phyloP scores from a whole-genome alignment of 495 filamentous ascomycete species.

The Aspergillus bridgeri region DNA sequence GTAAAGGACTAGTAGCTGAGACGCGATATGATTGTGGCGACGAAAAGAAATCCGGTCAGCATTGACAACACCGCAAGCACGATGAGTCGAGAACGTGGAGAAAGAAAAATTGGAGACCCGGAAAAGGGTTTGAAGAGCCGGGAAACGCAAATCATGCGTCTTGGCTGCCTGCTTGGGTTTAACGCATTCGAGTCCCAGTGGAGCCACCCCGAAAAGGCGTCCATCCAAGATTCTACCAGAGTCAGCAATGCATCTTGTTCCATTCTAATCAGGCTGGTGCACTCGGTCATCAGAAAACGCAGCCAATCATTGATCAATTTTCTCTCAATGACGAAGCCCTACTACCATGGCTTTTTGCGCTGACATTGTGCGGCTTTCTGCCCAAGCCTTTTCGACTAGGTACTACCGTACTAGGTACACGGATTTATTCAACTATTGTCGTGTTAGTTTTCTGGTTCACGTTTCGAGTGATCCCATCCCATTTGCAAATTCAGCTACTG shows the following conservation, averaged over 20 bases:
- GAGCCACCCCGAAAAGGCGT: background rate
- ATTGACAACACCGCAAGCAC: background rate
- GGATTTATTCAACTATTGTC: background rate
- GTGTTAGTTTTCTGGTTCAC: too few relatives aligned
- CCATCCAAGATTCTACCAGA: background rate
- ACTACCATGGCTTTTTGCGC: background rate
- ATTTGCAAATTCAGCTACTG: too few relatives aligned
- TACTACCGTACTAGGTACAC: background rate
- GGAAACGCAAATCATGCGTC: conserved; percentile 1
- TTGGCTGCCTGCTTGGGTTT: conserved; percentile 7
- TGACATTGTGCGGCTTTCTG: background rate
- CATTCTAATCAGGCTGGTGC: too few relatives aligned
- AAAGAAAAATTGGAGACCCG: background rate
- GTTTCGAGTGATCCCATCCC: too few relatives aligned
- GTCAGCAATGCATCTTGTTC: too few relatives aligned
- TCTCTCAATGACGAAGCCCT: too few relatives aligned
- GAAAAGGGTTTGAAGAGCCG: background rate
- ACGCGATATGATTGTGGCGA: background rate
- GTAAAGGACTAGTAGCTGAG: background rate
- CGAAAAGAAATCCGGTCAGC: background rate
- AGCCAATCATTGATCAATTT: background rate
- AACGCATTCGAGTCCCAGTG: background rate
- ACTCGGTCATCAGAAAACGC: background rate
- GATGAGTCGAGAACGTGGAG: background rate
- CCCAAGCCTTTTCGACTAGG: background rate